Conservation (phyloP, 768 basidiomycete genomes). For the Boletus patriciae region DNA sequence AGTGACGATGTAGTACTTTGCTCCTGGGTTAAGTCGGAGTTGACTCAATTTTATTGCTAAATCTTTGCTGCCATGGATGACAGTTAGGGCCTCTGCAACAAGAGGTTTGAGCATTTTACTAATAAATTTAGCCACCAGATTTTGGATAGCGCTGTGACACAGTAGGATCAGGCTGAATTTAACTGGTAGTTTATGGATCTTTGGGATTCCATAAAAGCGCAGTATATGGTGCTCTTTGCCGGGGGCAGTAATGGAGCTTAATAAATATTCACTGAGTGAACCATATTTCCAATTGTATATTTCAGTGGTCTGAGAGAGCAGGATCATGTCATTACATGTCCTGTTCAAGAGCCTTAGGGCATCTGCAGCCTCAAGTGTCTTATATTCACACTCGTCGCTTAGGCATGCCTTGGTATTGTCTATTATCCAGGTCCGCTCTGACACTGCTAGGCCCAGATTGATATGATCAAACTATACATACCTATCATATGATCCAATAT, state of each 20-base stretch:
- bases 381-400: too few species aligned
- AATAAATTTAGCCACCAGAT: background rate
- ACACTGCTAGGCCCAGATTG: too few species aligned
- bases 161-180: slow-evolving; percentile 2
- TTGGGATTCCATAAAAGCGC: slow-evolving; percentile 8
- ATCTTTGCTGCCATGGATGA: slow-evolving; percentile 6
- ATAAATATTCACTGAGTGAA: rapidly evolving
- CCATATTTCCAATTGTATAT: background rate
- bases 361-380: too few species aligned
- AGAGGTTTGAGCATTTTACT: slow-evolving; percentile 12
- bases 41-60: slow-evolving; percentile 16
- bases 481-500: too few species aligned
- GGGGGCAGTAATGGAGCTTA: rapidly evolving
- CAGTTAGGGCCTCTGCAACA: background rate
- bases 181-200: slow-evolving; percentile 9
- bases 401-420: too few species aligned
- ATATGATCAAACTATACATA: too few species aligned
- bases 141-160: background rate
- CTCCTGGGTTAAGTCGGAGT: rapidly evolving
- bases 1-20: background rate
- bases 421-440: too few species aligned
- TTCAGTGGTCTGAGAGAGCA: background rate
- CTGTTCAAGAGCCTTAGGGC: background rate
- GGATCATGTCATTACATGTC: background rate
- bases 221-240: background rate